Evolutionary conservation across 345 rosid species (phyloP).

Genomic region (Physaria fendleri): DNA sequence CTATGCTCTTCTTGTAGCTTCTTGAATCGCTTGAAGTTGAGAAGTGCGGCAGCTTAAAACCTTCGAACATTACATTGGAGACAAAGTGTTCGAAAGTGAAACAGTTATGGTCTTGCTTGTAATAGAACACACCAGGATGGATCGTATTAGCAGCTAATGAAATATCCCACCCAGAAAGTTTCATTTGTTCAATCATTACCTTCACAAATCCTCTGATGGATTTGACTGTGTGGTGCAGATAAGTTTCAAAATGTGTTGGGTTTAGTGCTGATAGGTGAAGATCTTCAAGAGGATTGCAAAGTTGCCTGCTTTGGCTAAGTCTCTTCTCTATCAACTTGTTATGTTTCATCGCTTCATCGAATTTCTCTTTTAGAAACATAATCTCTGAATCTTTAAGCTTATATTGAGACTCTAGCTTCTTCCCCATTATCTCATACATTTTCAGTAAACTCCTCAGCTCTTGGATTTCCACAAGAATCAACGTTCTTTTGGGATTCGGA

Average conservation of each 20-base stretch:
- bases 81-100: constrained; percentile 68
- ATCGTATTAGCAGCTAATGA: constrained; percentile 62
- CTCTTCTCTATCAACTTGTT: constrained; percentile 58
- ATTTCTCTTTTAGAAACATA: constrained; percentile 50
- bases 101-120: constrained; percentile 70
- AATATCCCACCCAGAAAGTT: constrained; percentile 60
- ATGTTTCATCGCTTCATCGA: constrained; percentile 43
- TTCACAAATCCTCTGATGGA: constrained; percentile 65
- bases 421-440: constrained; percentile 59
- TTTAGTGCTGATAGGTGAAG: constrained; percentile 47
- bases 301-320: constrained; percentile 54
- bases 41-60: constrained; percentile 36
- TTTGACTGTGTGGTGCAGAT: constrained; percentile 58
- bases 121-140: constrained; percentile 46
- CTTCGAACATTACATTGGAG: constrained; percentile 71
- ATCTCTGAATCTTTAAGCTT: constrained; percentile 73
- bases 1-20: constrained; percentile 24
- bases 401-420: constrained; percentile 64
- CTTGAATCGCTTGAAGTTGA: constrained; percentile 42
- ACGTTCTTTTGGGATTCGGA: constrained; percentile 44
- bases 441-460: constrained; percentile 62
- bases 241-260: constrained; percentile 48
- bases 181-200: constrained; percentile 63
- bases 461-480: constrained; percentile 64
- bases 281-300: constrained; percentile 38